Conservation (phyloP, 352 stramenopile genomes). For the Globisporangium irregulare region DNA sequence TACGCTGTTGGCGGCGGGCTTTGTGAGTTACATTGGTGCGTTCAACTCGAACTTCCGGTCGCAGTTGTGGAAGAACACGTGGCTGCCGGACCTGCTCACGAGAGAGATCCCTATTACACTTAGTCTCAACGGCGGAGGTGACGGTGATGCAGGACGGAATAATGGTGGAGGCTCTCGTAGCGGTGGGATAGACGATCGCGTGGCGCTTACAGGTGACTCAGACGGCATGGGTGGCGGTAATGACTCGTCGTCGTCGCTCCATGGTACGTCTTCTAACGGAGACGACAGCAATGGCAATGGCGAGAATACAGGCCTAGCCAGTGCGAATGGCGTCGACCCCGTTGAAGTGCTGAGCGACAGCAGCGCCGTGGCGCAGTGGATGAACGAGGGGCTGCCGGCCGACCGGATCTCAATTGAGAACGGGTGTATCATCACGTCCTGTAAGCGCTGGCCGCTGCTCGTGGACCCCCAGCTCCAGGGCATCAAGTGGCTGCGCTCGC, state of each 20-base stretch:
- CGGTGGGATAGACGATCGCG: not conserved
- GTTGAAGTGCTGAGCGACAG: conserved; percentile 85
- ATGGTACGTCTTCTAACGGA: not conserved
- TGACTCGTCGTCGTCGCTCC: conserved; percentile 7
- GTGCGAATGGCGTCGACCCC: conserved; percentile 58
- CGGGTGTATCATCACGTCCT: conserved; percentile 89
- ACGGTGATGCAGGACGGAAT: not conserved
- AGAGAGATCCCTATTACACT: conserved; percentile 85
- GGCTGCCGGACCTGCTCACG: conserved; percentile 84
- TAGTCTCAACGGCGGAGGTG: not conserved
- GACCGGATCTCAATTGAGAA: conserved; percentile 93
- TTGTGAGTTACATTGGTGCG: conserved; percentile 91
- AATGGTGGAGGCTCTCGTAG: not conserved
- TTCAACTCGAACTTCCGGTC: conserved; percentile 84
- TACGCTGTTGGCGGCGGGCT: conserved; percentile 83
- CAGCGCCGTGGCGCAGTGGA: conserved; percentile 85
- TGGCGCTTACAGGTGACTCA: not conserved
- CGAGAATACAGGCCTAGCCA: not conserved
- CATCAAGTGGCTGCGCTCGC: conserved; percentile 79
- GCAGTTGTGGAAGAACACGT: conserved; percentile 83
- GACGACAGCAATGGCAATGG: conserved; percentile 5
- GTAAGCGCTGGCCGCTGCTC: conserved; percentile 84
- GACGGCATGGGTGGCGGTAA: not conserved
- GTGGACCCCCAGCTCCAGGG: conserved; percentile 91
- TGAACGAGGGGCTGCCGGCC: conserved; percentile 89